These are phyloP conservation scores for Hura crepitans DNA, from an alignment of 441 rosid genomes.

Conservation along the genomic window DNA sequence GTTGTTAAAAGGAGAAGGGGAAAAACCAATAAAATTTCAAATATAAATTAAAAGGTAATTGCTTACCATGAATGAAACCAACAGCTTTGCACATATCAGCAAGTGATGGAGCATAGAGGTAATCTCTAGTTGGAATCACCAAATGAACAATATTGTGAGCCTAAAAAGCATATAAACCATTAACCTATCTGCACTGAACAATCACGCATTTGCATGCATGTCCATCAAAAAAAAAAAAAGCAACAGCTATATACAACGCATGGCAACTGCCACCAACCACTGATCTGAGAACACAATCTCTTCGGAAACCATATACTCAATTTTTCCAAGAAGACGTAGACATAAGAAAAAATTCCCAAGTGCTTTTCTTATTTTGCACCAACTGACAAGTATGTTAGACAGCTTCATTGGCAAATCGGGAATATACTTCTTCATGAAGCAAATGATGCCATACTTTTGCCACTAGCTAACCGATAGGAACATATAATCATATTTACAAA, in stretches of 20 bases:
- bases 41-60: background rate
- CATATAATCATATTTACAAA: background rate
- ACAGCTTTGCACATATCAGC: constrained; percentile 60
- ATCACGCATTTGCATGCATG: background rate
- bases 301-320: background rate
- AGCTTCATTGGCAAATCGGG: background rate
- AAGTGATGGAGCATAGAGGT: constrained; percentile 69
- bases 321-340: background rate
- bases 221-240: background rate
- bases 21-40: background rate
- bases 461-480: background rate
- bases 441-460: background rate
- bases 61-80: constrained; percentile 66
- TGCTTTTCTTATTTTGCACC: background rate
- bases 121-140: constrained; percentile 82
- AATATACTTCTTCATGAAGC: background rate
- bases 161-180: constrained; percentile 28
- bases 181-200: background rate
- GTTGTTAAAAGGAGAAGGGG: background rate
- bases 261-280: background rate
- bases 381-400: background rate
- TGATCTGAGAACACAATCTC: background rate
- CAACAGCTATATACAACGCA: background rate
- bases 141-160: constrained; percentile 68
- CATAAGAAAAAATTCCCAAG: background rate